Evolutionary conservation across 371 early-diverging fungal species (phyloP).

Genomic region (Blakeslea trispora): DNA sequence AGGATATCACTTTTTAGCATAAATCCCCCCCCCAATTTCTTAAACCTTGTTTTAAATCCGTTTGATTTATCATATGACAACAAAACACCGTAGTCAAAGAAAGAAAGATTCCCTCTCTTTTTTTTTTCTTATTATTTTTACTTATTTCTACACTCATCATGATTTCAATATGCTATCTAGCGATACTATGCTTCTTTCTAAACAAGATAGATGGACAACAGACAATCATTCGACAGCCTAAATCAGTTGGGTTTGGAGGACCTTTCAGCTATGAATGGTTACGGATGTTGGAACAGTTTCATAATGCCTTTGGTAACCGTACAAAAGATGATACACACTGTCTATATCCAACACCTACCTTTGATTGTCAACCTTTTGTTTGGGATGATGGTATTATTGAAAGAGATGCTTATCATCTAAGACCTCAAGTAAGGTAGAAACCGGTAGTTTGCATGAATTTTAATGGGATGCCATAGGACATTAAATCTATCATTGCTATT

Average conservation of each 20-base stretch:
- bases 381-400: conserved; percentile 42
- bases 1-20: no score
- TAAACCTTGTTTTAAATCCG: no score
- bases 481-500: conserved; percentile 65
- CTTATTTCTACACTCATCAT: no score
- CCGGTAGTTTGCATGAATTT: no score
- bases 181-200: no score
- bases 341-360: conserved; percentile 40
- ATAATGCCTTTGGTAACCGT: conserved; percentile 44
- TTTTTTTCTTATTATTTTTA: no score
- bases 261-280: conserved; percentile 56
- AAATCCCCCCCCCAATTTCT: no score
- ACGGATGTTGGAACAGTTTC: conserved; percentile 45
- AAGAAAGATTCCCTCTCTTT: no score
- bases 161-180: no score
- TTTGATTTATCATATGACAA: no score
- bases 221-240: background rate
- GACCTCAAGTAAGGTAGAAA: conserved; percentile 63
- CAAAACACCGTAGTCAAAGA: no score
- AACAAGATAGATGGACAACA: background rate
- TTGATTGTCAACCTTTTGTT: conserved; percentile 48
- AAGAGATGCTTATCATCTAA: conserved; percentile 53
- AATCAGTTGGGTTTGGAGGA: background rate
- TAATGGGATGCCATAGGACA: no score
- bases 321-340: conserved; percentile 35